Base-by-base conservation (phyloP, 2,329 filamentous ascomycete species). In the Alternaria postmessia region DNA sequence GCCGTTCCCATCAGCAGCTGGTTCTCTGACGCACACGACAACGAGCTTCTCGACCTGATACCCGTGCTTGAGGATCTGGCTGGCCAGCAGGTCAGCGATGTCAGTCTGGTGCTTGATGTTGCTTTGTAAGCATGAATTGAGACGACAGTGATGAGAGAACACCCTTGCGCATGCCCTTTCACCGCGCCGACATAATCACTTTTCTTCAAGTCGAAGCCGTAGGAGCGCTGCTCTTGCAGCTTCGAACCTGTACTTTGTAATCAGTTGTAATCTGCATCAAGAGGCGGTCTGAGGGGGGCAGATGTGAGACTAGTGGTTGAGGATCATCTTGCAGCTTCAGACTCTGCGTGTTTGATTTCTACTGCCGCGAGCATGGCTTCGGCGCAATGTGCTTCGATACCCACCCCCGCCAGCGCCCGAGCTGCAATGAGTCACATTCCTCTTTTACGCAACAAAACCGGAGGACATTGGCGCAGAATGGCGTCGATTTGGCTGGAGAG, bases 1-100 rank as follows among this genome's bases (percentile, higher is more conserved):
- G 95, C 95, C 62, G 94, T 99, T 51, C 95, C 95, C 26, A 99
- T 99, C 82, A 97, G 94, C 87, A 98, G 94, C 85, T 99, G 95
- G 95, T 99, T 99, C 83, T 97, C 94, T 68, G 95, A 99, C 81
- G 95, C 95, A 63, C 95, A 99, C 81, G 95, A 99, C 83, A 99
- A 99, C 81, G 95, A 99, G 85, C 86, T 99, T 64, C 86, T 99
- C 74, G 95, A 99, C 79, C 85, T 99, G 72, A 98, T 99, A 79
- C 95, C 95, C 54, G 95, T 99, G 72, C 92, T 99, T 68, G 95
- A 99, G 85, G 95, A 99, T 81, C 86, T 99, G 76, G 94, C 95
- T 64, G 90, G 91, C 69, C 81, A 89, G 61, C 91, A 94, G 78
- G 95, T 99, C 63, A 88, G 91, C 81, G 95, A 99, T 81, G 95